These are phyloP conservation scores for Vaccinium myrtillus DNA, from an alignment of 148 eudicot genomes.

Conservation along the genomic window DNA sequence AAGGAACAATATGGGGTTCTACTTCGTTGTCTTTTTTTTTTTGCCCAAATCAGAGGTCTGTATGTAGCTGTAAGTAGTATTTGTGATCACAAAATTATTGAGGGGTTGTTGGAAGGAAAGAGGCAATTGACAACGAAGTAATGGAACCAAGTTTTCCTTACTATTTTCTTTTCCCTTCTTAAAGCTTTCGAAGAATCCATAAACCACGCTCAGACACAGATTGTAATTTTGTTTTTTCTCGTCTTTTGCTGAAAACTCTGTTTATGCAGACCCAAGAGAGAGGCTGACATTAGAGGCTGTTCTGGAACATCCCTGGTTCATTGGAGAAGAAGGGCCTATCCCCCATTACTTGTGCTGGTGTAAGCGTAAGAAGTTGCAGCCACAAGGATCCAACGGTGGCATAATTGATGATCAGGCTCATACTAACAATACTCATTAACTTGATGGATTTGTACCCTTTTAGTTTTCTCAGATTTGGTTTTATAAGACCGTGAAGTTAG, in stretches of 20 bases:
- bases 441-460: slow-evolving; percentile 1
- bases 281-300: slow-evolving; percentile 68
- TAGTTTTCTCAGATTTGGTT: neutral
- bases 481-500: slow-evolving; percentile 12
- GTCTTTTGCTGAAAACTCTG: neutral
- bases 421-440: slow-evolving; percentile 1
- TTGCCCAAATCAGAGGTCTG: neutral
- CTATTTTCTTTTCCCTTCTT: neutral
- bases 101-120: neutral
- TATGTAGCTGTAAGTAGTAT: neutral
- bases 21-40: neutral
- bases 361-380: slow-evolving; percentile 43
- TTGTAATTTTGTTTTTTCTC: neutral
- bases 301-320: slow-evolving; percentile 75
- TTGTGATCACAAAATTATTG: neutral
- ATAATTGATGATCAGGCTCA: slow-evolving; percentile 12
- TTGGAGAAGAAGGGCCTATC: slow-evolving; percentile 75
- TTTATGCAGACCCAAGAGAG: slow-evolving; percentile 62
- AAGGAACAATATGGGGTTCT: neutral
- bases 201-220: neutral
- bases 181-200: neutral
- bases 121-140: neutral
- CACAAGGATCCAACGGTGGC: slow-evolving; percentile 26
- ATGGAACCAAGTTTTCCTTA: neutral
- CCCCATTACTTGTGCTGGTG: slow-evolving; percentile 86